Conservation (phyloP, 805 yeast genomes). For the Zygoascus flipseniorum region DNA sequence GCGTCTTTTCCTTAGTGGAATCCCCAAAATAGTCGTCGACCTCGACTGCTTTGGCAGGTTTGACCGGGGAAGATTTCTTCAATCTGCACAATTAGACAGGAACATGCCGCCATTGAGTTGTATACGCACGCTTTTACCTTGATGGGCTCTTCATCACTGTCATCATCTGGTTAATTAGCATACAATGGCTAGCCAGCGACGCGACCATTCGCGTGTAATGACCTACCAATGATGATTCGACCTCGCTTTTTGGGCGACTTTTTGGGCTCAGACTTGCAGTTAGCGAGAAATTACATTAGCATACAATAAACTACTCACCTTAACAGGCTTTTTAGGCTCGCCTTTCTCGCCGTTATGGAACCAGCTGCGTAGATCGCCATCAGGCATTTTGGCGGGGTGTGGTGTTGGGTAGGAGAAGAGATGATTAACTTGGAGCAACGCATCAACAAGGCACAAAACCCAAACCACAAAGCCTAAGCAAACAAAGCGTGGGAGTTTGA, state of each 20-base stretch:
- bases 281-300: neutral
- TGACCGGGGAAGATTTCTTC: neutral
- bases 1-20: slow-evolving; percentile 2
- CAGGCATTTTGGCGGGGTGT: neutral
- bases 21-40: neutral
- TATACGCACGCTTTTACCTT: neutral
- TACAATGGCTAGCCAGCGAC: neutral
- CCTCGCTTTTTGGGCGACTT: neutral
- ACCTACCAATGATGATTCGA: neutral
- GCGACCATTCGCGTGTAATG: neutral
- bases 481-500: no score
- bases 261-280: neutral
- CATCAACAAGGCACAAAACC: no score
- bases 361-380: neutral
- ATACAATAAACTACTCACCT: neutral
- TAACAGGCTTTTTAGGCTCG: neutral
- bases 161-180: neutral
- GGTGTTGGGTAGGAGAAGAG: neutral
- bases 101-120: neutral
- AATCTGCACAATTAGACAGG: no score
- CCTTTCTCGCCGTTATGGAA: neutral
- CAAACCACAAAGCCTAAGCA: no score
- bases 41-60: neutral
- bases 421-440: no score
- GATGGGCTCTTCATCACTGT: neutral